These are phyloP conservation scores for Penicillium sclerotigenum DNA, from an alignment of 2,329 filamentous ascomycete genomes.

Conservation along the genomic window DNA sequence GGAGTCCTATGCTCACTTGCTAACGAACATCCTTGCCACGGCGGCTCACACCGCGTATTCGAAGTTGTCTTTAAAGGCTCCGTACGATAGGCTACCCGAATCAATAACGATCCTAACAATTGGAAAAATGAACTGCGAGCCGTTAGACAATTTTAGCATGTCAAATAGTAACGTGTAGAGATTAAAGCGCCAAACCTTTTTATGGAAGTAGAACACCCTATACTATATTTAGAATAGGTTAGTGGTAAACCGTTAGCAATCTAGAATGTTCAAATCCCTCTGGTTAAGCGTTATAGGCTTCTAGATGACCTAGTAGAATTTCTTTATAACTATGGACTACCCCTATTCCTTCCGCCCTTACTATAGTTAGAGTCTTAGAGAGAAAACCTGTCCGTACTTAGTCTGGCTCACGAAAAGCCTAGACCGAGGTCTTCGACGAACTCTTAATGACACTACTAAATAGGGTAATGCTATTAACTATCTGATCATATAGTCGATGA, in stretches of 20 bases:
- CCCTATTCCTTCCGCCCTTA: not conserved
- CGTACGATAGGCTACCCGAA: slow-evolving; percentile 5
- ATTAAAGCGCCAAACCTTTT: slow-evolving; percentile 3
- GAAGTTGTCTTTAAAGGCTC: slow-evolving; percentile 7
- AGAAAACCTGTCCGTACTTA: slow-evolving; percentile 5
- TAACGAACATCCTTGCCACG: not conserved
- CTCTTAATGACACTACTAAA: slow-evolving; percentile 11
- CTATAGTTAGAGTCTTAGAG: too few species aligned
- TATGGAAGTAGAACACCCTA: not conserved
- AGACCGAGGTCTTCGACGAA: slow-evolving; percentile 14
- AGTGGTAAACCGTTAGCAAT: slow-evolving; percentile 2
- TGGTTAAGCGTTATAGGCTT: not conserved
- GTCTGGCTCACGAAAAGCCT: slow-evolving; percentile 13
- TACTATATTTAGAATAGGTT: slow-evolving; percentile 10
- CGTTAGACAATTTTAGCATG: not conserved
- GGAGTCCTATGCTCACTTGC: slow-evolving; percentile 4
- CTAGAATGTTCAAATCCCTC: slow-evolving; percentile 2
- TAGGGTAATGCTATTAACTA: slow-evolving; percentile 17
- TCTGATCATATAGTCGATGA: slow-evolving; percentile 20
- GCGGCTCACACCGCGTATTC: slow-evolving; percentile 9
- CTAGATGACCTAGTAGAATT: slow-evolving; percentile 10
- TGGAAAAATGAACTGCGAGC: slow-evolving; percentile 5
- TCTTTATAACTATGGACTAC: slow-evolving; percentile 13
- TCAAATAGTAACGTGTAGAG: not conserved
- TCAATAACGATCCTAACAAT: not conserved